phyloP scores from a whole-genome alignment of 805 yeast species.

The Saccharomycopsis sp. region DNA sequence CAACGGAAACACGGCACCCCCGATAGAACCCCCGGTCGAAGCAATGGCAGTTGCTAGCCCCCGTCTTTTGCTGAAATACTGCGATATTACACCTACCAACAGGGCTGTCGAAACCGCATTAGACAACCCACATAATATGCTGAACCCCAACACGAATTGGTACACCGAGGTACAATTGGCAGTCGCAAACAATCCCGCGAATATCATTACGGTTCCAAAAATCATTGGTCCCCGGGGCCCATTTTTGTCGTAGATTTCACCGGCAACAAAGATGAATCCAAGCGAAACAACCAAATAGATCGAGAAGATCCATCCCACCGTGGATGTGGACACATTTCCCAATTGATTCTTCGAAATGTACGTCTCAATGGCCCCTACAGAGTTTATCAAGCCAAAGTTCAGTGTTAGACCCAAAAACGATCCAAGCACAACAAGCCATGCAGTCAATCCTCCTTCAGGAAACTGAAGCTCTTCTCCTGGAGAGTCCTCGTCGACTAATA shows the following conservation, averaged over 20 bases:
- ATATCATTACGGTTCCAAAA: conserved; percentile 39
- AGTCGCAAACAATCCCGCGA: conserved; percentile 49
- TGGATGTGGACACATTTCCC: conserved; percentile 39
- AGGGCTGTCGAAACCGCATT: conserved; percentile 58
- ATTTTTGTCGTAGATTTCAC: conserved; percentile 54
- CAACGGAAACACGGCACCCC: conserved; percentile 50
- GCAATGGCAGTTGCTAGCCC: conserved; percentile 50
- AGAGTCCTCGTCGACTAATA: neutral
- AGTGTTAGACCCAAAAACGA: conserved; percentile 49
- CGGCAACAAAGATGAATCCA: conserved; percentile 47
- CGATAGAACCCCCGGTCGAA: conserved; percentile 49
- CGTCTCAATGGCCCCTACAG: conserved; percentile 56
- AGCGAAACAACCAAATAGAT: conserved; percentile 47
- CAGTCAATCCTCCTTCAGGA: conserved; percentile 57
- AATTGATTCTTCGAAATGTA: conserved; percentile 54
- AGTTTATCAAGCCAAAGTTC: conserved; percentile 49
- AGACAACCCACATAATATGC: conserved; percentile 51
- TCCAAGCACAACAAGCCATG: conserved; percentile 51
- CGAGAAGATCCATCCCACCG: conserved; percentile 64
- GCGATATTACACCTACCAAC: conserved; percentile 52
- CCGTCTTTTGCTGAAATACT: conserved; percentile 56
- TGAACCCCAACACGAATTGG: conserved; percentile 58
- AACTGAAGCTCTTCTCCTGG: conserved; percentile 22
- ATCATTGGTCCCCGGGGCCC: conserved; percentile 45
- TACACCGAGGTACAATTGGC: conserved; percentile 48